Conservation (phyloP, 345 rosid genomes). For the thale cress (Arabidopsis thaliana) region TAIR10.1 NC_003074.8:21923001-21923500, state of each 20-base stretch:
- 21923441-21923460: background rate
- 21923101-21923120: background rate
- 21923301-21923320: too few species aligned
- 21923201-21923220: constrained; percentile 78
- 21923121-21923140: constrained; percentile 14
- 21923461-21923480: background rate
- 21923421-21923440: background rate
- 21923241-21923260: constrained; percentile 81
- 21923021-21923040: constrained; percentile 84
- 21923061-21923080: constrained; percentile 62
- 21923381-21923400: constrained; percentile 75
- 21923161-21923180: constrained; percentile 88
- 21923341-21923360: constrained; percentile 71
- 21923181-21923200: constrained; percentile 84
- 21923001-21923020: constrained; percentile 70
- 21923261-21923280: background rate
- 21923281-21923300: too few species aligned
- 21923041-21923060: constrained; percentile 77
- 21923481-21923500: constrained; percentile 73
- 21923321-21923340: constrained; percentile 75
- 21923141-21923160: background rate
- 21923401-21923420: constrained; percentile 52
- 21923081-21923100: background rate
- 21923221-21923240: constrained; percentile 80
- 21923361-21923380: constrained; percentile 68